Conservation (phyloP, 2,329 filamentous ascomycete species). For the Mycosphaerella arachidis region DNA sequence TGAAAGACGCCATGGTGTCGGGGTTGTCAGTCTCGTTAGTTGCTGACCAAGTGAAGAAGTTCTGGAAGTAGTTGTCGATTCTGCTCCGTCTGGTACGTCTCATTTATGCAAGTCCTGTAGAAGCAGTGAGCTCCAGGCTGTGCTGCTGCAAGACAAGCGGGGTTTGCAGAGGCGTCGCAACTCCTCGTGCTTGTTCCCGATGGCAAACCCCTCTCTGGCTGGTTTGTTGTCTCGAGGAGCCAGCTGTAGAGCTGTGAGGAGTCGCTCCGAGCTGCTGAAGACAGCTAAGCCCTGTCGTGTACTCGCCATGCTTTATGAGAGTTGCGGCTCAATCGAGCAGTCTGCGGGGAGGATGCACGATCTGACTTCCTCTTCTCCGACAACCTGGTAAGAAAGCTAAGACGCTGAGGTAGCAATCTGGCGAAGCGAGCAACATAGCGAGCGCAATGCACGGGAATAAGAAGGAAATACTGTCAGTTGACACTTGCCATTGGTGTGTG, state of each 20-base stretch:
- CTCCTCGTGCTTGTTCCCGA: slow-evolving; percentile 13
- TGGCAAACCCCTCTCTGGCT: slow-evolving; percentile 3
- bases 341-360: not conserved
- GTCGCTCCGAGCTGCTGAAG: slow-evolving; percentile 3
- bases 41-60: not conserved
- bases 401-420: not conserved
- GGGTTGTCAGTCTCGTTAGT: slow-evolving; percentile 6
- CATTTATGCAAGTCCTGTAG: not conserved
- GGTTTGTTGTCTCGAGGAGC: not conserved
- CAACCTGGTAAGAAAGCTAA: slow-evolving; percentile 4
- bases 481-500: not conserved
- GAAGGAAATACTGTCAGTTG: not conserved
- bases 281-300: not conserved
- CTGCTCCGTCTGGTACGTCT: not conserved
- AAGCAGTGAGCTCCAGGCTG: slow-evolving; percentile 5
- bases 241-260: not conserved
- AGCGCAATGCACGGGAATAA: not conserved
- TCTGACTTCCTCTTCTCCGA: slow-evolving; percentile 14
- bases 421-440: not conserved
- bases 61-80: slow-evolving; percentile 1
- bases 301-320: not conserved
- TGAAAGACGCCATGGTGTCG: slow-evolving; percentile 26
- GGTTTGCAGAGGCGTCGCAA: slow-evolving; percentile 14
- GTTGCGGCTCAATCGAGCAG: slow-evolving; percentile 1
- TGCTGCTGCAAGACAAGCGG: slow-evolving; percentile 7